Percentiles rank a stretch among this genome's conserved stretches.
phyloP scores from a whole-genome alignment of 2,329 filamentous ascomycete genomes.

The Arthroderma sp. region DNA sequence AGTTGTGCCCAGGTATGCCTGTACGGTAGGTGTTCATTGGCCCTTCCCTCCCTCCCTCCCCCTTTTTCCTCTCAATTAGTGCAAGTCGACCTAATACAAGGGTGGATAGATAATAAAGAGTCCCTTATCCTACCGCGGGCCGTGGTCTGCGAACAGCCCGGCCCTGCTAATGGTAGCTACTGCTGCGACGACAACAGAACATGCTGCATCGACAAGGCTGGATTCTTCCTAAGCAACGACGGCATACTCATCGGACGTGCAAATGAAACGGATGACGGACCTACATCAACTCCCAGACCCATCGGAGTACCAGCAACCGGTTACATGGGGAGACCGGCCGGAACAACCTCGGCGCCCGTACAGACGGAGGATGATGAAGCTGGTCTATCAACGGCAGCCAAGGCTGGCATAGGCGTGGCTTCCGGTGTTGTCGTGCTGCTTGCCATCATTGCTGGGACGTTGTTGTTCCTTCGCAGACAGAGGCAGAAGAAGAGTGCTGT shows the following conservation, averaged over 20 bases:
- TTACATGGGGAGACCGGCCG: background rate
- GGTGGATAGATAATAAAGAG: background rate
- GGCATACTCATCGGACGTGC: background rate
- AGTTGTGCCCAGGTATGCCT: slow-evolving; percentile 2
- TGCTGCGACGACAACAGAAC: slow-evolving; percentile 4
- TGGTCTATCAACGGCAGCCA: background rate
- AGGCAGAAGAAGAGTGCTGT: background rate
- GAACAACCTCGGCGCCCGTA: background rate
- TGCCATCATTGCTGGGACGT: background rate
- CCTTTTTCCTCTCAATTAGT: background rate
- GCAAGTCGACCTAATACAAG: background rate
- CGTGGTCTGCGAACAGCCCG: background rate
- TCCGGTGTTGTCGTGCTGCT: background rate
- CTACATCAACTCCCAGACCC: background rate
- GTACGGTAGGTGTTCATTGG: slow-evolving; percentile 1
- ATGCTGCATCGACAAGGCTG: background rate
- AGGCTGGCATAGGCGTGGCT: slow-evolving; percentile 1
- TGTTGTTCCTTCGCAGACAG: background rate
- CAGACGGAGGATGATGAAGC: background rate
- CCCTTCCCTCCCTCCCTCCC: background rate
- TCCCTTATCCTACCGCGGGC: background rate
- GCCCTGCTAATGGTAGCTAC: background rate
- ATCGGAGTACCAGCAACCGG: background rate
- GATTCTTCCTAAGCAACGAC: background rate
- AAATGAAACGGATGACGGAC: background rate